A percentile compares a stretch with the other conserved stretches of the same genome.
Evolutionary conservation across 73 alveolate genomes (phyloP).

Genomic region (Durusdinium trenchii): DNA sequence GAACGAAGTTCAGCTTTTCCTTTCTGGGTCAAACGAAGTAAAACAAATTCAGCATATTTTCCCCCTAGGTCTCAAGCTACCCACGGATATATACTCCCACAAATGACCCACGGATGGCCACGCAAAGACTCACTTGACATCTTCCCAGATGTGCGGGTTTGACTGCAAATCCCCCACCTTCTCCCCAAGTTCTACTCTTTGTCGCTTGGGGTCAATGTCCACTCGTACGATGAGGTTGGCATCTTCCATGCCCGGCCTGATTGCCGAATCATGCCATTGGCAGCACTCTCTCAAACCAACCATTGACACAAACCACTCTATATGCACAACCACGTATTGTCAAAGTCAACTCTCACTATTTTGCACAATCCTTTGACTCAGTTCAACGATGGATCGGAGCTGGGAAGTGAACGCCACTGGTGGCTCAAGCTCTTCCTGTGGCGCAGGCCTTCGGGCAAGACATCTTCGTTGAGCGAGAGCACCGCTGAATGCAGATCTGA

Average conservation of each 20-base stretch:
- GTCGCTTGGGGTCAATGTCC: conserved; percentile 75
- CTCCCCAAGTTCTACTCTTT: neutral
- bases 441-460: no score
- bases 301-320: no score
- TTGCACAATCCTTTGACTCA: no score
- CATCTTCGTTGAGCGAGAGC: no score
- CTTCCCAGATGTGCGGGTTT: neutral
- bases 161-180: conserved; percentile 18
- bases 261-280: neutral
- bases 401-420: no score
- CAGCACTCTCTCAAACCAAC: no score
- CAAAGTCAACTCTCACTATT: no score
- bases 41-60: neutral
- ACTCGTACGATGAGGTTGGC: conserved; percentile 93
- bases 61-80: neutral
- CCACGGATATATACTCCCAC: neutral
- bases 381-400: no score
- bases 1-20: no score
- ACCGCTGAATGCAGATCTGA: neutral
- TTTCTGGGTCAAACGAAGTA: no score
- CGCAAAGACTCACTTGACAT: neutral
- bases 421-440: no score
- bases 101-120: neutral
- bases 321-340: no score
- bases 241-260: conserved; percentile 94